Base-by-base conservation (phyloP, 202 grass and related monocot genomes). In the Digitaria exilis region DNA sequence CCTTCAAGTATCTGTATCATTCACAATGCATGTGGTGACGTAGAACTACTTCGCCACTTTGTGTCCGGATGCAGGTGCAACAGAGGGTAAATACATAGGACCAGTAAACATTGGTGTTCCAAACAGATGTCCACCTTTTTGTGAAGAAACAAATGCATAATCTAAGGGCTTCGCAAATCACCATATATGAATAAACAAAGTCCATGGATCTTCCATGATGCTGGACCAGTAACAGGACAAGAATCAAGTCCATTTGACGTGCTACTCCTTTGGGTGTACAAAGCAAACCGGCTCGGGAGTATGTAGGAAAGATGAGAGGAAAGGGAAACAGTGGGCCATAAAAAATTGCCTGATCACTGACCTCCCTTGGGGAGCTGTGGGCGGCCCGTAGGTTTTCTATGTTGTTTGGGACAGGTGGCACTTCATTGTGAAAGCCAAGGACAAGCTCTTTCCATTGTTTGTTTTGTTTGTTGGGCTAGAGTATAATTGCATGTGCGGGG, bases 401-500 rank as follows among this genome's bases (percentile, higher is more conserved):
- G 77, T 52, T 66, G 76, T 54, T n/a, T 83, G 65, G 32, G 76
- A 80, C 82, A 89, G 63, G 44, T 81, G 69, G 34, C 26, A 25
- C 28, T 81, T 85, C 64, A 64, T n/a, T 85, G 82, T 77, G 71
- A 48, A 52, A 84, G 43, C 14, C 10, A 75, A 79, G 29, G 68
- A 67, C 75, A 79, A 82, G 49, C 18, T 44, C 16, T 31, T 79
- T 69, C 52, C 35, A 7, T 65, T 75, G n/a, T n/a, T n/a, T n/a
- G 13, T 41, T 41, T 28, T 58, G 39, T 63, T 34, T 43, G 9
- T n/a, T 35, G 13, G 32, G 76, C 2, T 85, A 54, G 44, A 84
- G 70, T 80, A 89, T 35, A 24, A 54, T 39, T 81, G 71, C 86
- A 89, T 84, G 87, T 81, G 87, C 71, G n/a, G 39, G 35, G 62